Evolutionary conservation across 2,329 filamentous ascomycete species (phyloP).

Genomic region (Penicillium sclerotiorum): DNA sequence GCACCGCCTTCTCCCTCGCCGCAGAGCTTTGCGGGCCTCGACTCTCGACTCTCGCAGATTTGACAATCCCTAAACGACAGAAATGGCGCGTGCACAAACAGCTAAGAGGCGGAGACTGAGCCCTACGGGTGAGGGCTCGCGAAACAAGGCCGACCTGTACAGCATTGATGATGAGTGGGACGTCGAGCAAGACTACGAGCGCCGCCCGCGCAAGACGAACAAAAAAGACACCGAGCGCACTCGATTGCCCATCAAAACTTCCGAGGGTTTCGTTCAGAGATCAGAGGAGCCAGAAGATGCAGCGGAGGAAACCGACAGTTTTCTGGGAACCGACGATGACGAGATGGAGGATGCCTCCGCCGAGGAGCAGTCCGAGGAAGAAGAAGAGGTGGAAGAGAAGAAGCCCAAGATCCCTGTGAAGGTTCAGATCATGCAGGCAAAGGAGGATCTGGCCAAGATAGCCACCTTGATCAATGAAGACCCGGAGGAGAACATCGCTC

Average conservation of each 20-base stretch:
- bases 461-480: constrained; percentile 83
- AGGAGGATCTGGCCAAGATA: constrained; percentile 87
- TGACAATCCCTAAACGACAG: constrained; percentile 5
- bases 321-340: constrained; percentile 63
- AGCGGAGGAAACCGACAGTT: constrained; percentile 63
- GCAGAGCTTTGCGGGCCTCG: constrained; percentile 18
- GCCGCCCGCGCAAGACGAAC: constrained; percentile 71
- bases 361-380: constrained; percentile 51
- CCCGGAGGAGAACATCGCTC: constrained; percentile 83
- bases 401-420: constrained; percentile 70
- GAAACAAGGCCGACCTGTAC: constrained; percentile 61
- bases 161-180: constrained; percentile 81
- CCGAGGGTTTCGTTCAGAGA: constrained; percentile 71
- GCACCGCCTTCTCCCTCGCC: constrained; percentile 16
- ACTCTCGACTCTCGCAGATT: constrained; percentile 12
- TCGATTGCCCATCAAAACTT: constrained; percentile 82
- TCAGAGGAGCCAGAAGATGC: constrained; percentile 50
- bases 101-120: constrained; percentile 56
- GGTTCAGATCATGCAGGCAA: constrained; percentile 81
- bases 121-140: constrained; percentile 45
- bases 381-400: constrained; percentile 47
- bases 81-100: constrained; percentile 52
- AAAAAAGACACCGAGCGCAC: constrained; percentile 75
- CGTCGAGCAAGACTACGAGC: constrained; percentile 88
- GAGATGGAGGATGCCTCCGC: constrained; percentile 53